Evolutionary conservation across 768 basidiomycete genomes (phyloP), one percentile per base, ranked within the genome.

Genomic region (Daedaleopsis sinensis): DNA sequence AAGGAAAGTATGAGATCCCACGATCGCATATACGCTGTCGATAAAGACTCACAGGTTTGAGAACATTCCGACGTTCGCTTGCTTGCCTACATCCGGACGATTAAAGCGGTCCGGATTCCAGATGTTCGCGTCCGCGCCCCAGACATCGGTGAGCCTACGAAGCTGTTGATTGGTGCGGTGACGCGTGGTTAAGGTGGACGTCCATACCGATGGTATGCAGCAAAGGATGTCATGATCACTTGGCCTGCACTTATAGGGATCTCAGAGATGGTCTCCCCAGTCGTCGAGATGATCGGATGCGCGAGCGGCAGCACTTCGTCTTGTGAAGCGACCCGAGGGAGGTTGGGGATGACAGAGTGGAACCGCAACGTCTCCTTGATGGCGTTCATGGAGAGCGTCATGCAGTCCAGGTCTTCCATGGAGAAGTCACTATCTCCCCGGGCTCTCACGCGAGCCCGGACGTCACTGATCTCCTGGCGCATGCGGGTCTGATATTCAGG

Each of bases 131-230:
- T 32, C 27, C 27, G 27, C 27, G 7, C 27, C 27, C 27, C 27
- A 32, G 27, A 32, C 27, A 32, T 32, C 27, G 27, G 27, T 32
- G 27, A 32, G 27, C 27, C 27, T 32, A 32, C 4, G 27, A 7
- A 32, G 27, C 3, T 7, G 27, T 32, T 32, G 35, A 52, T 10
- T n/a, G 12, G 3, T 36, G 6, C 15, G 50, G 13, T 15, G 19
- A 49, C 16, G 4, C 21, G 47, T 21, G n/a, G 7, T 12, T 4
- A 13, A n/a, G n/a, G 47, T 58, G 13, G 23, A 7, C 21, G 37
- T 21, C n/a, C 56, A 7, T 5, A 68, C 70, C 35, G 21, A 76
- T 77, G 74, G 66, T 53, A 73, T 71, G 58, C 77, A 77, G 2
- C 65, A 67, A 49, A 66, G 66, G 50, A 73, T 57, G 5, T 55